Evolutionary conservation across 257 asterid genomes (phyloP).

Genomic region (Nicotiana tabacum): DNA sequence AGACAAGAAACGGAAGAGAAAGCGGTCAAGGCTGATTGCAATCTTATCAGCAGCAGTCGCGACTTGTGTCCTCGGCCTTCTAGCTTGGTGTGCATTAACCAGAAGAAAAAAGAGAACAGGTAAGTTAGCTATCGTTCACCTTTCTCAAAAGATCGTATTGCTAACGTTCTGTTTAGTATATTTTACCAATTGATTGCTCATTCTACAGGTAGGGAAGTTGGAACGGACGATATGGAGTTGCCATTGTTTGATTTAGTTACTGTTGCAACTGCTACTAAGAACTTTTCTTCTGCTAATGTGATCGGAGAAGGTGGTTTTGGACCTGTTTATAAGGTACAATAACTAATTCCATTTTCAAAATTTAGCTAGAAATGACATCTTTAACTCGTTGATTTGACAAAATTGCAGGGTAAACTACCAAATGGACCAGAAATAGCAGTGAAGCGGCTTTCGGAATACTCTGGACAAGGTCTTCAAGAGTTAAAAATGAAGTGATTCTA

Average conservation of each 20-base stretch:
- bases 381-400: not conserved
- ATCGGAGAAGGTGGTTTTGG: constrained; percentile 49
- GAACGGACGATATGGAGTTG: constrained; percentile 22
- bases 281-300: constrained; percentile 28
- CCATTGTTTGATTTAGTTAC: constrained; percentile 25
- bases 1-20: constrained; percentile 3
- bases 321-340: constrained; percentile 39
- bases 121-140: not conserved
- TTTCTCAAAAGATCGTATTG: not conserved
- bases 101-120: constrained; percentile 9
- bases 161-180: not conserved
- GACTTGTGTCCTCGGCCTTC: constrained; percentile 5
- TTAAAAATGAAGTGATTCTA: constrained; percentile 18
- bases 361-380: not conserved
- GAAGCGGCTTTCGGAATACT: constrained; percentile 36
- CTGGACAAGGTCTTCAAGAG: constrained; percentile 34
- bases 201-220: constrained; percentile 2
- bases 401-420: constrained; percentile 27
- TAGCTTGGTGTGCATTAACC: not conserved
- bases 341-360: not conserved
- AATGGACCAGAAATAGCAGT: constrained; percentile 35
- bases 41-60: not conserved
- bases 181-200: not conserved
- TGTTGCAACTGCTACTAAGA: constrained; percentile 29
- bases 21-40: not conserved